phyloP scores from a whole-genome alignment of 116 monocot genomes.

The Phalaenopsis hybrid region DNA sequence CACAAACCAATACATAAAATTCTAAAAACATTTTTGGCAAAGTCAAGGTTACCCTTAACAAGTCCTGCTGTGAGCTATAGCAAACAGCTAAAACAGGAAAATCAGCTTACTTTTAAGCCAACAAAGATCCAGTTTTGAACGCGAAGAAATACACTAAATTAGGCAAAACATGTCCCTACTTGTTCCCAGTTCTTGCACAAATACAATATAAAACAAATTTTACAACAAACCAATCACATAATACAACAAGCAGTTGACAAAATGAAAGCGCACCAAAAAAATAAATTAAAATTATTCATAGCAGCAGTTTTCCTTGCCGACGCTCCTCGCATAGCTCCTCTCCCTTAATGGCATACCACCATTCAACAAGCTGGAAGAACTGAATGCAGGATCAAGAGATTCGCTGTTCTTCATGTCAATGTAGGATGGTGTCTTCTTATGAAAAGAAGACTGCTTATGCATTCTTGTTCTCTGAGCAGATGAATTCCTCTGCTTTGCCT shows the following conservation, averaged over 20 bases:
- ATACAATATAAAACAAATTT: neutral
- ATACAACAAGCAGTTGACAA: conserved; percentile 33
- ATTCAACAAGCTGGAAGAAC: conserved; percentile 14
- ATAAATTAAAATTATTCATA: conserved; percentile 3
- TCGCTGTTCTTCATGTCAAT: conserved; percentile 11
- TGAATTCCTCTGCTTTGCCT: conserved; percentile 47
- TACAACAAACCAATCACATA: conserved; percentile 9
- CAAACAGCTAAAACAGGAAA: too few relatives aligned
- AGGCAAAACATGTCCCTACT: neutral
- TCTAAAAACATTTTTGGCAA: too few relatives aligned
- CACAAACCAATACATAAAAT: too few relatives aligned
- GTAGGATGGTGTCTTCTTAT: conserved; percentile 9
- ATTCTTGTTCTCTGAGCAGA: conserved; percentile 5
- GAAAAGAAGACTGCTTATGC: conserved; percentile 15
- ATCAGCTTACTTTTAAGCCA: neutral
- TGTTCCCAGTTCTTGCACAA: conserved; percentile 1
- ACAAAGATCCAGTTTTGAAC: neutral
- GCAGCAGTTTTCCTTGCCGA: conserved; percentile 18
- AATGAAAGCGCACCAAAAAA: neutral
- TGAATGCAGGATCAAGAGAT: conserved; percentile 16
- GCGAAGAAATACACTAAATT: neutral
- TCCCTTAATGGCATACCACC: conserved; percentile 5
- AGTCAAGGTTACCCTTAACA: too few relatives aligned
- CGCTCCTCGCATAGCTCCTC: conserved; percentile 11
- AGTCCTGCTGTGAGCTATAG: too few relatives aligned